These are phyloP conservation scores for Beauveria asiatica DNA, from an alignment of 2,329 filamentous ascomycete genomes.

Conservation along the genomic window DNA sequence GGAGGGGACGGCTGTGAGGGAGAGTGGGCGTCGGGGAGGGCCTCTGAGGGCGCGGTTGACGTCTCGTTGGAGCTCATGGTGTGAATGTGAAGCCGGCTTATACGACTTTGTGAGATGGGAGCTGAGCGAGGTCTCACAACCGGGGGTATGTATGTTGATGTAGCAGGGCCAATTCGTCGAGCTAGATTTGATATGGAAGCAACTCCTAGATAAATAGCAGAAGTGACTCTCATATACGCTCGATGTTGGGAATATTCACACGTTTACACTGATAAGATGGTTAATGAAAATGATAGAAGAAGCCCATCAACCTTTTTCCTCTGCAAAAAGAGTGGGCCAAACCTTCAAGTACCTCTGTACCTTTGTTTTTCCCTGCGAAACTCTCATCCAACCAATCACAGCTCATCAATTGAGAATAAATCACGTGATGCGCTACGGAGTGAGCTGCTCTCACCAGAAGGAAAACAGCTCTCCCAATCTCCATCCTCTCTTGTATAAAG, in stretches of 20 bases:
- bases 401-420: constrained; percentile 25
- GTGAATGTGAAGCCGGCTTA: constrained; percentile 1
- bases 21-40: not conserved
- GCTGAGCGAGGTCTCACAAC: not conserved
- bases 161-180: not conserved
- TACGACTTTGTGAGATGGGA: not conserved
- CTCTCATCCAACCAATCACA: constrained; percentile 21
- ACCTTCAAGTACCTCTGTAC: not conserved
- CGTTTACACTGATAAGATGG: not conserved
- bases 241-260: not conserved
- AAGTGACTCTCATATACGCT: not conserved
- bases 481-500: not conserved
- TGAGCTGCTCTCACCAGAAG: not conserved
- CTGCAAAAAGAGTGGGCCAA: not conserved
- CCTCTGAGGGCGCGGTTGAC: not conserved
- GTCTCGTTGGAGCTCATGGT: constrained; percentile 8
- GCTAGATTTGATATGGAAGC: not conserved
- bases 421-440: constrained; percentile 24
- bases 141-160: not conserved
- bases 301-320: not conserved
- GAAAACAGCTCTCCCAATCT: constrained; percentile 9
- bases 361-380: not conserved
- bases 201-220: not conserved
- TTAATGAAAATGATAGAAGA: not conserved
- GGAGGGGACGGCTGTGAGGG: not conserved